phyloP scores from a whole-genome alignment of 345 rosid species.

The Dipteronia dyeriana region DNA sequence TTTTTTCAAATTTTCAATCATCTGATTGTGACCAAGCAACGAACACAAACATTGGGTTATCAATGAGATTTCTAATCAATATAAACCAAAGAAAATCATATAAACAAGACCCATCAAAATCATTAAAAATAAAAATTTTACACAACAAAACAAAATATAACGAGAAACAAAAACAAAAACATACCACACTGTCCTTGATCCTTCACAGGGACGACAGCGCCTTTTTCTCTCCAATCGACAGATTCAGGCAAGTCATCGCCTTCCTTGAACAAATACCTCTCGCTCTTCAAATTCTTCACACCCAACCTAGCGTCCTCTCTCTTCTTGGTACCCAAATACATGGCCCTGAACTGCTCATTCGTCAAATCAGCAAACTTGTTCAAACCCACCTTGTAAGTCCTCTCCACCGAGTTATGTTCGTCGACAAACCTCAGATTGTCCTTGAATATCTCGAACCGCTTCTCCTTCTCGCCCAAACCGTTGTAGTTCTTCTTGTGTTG shows the following conservation, averaged over 20 bases:
- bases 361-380: constrained; percentile 67
- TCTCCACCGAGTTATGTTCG: constrained; percentile 45
- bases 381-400: constrained; percentile 52
- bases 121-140: too few species aligned
- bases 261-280: constrained; percentile 28
- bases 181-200: constrained; percentile 61
- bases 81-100: too few species aligned
- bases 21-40: too few species aligned
- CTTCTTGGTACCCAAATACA: constrained; percentile 47
- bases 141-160: background rate
- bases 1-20: background rate
- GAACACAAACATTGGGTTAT: background rate
- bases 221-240: constrained; percentile 56
- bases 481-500: constrained; percentile 55
- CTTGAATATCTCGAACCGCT: constrained; percentile 55
- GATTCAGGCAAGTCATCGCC: constrained; percentile 37
- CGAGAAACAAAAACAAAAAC: background rate
- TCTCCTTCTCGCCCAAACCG: constrained; percentile 57
- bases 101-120: too few species aligned
- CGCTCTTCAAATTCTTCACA: constrained; percentile 23
- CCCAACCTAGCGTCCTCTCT: constrained; percentile 14
- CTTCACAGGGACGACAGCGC: constrained; percentile 47
- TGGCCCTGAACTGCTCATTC: constrained; percentile 47
- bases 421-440: constrained; percentile 58
- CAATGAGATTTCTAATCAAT: background rate